Conservation (phyloP, 2,329 filamentous ascomycete species). For the Dactylella cylindrospora region DNA sequence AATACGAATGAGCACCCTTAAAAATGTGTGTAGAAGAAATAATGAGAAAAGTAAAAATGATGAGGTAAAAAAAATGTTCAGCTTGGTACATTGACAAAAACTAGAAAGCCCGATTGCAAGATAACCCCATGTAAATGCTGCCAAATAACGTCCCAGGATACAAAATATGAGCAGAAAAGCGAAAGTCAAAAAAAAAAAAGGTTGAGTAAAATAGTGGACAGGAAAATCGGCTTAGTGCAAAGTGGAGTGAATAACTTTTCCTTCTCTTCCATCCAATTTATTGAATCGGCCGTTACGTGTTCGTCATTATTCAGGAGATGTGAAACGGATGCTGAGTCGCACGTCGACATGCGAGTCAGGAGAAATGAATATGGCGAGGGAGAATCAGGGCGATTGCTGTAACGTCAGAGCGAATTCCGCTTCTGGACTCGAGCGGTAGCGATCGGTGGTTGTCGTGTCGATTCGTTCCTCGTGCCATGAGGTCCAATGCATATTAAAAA, state of each 20-base stretch:
- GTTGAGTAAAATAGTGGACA: constrained; percentile 8
- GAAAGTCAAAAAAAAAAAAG: constrained; percentile 4
- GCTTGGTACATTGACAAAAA: constrained; percentile 35
- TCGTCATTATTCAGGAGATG: constrained; percentile 41
- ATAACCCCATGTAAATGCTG: constrained; percentile 45
- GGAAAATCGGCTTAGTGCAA: constrained; percentile 12
- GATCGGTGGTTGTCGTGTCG: neutral
- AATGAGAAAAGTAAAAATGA: constrained; percentile 6
- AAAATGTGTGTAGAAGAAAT: neutral
- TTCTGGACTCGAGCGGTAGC: neutral
- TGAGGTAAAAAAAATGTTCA: constrained; percentile 26
- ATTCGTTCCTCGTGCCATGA: constrained; percentile 19
- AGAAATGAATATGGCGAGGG: constrained; percentile 27
- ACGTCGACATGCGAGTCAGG: constrained; percentile 35
- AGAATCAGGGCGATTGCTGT: too few species aligned
- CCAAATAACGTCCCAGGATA: constrained; percentile 43
- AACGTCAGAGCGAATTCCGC: too few species aligned
- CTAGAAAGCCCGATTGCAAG: constrained; percentile 41
- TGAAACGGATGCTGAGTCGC: constrained; percentile 22
- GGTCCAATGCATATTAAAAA: constrained; percentile 42
- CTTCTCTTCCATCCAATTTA: constrained; percentile 43
- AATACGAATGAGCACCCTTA: constrained; percentile 19
- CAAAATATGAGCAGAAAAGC: constrained; percentile 18
- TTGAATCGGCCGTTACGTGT: constrained; percentile 42
- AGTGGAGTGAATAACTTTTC: constrained; percentile 22